A percentile compares a stretch with the other conserved stretches of the same genome.
Evolutionary conservation across 148 eudicot genomes (phyloP).

Genomic region (Drosera capensis): DNA sequence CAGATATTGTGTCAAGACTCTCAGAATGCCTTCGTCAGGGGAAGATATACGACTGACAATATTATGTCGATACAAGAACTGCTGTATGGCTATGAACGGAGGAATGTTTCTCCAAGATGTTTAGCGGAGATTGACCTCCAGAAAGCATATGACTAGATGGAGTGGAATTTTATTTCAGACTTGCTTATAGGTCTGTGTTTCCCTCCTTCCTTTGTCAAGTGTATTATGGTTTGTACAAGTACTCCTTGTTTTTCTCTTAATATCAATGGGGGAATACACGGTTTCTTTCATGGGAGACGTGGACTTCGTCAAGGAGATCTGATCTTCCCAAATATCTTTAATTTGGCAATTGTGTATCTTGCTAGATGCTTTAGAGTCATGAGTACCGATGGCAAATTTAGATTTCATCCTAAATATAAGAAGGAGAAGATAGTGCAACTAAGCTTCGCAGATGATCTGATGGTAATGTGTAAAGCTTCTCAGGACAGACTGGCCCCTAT

Average conservation of each 20-base stretch:
- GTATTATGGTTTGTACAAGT: not conserved
- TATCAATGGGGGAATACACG: no score
- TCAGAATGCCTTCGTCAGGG: not conserved
- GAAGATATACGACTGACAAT: not conserved
- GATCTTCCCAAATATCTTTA: no score
- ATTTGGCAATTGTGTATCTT: no score
- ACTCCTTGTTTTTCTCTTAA: not conserved
- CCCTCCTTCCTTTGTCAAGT: not conserved
- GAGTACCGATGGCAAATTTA: no score
- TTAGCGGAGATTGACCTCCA: not conserved
- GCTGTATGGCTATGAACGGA: not conserved
- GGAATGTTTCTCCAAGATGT: not conserved
- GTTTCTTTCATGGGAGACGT: no score
- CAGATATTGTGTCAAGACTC: not conserved
- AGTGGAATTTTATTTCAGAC: not conserved
- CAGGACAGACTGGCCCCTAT: no score
- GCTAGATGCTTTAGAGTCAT: no score
- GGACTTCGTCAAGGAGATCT: no score
- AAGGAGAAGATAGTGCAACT: no score
- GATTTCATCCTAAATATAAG: no score
- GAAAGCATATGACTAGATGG: not conserved
- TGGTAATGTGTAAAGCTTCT: no score
- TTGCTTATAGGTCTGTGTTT: not conserved
- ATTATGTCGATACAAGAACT: not conserved
- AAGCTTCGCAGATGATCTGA: no score